Evolutionary conservation across 108 stramenopile genomes (phyloP).

Genomic region (Chaetoceros muelleri): DNA sequence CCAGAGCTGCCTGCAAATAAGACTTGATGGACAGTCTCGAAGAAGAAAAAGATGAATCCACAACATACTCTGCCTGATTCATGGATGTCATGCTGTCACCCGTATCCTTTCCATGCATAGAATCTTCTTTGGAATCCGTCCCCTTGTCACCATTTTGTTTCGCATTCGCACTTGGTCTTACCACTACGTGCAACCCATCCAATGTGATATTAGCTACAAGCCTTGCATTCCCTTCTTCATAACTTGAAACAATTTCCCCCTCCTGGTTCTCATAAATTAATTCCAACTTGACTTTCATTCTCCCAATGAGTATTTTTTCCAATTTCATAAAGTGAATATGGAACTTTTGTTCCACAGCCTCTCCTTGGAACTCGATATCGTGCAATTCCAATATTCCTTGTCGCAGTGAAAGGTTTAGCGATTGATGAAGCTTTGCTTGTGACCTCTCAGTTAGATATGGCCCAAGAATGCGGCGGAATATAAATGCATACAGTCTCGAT

Average conservation of each 20-base stretch:
- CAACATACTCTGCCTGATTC: not conserved
- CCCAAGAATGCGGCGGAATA: conserved; percentile 55
- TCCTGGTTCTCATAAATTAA: conserved; percentile 18
- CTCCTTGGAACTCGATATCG: conserved; percentile 44
- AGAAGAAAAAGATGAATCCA: not conserved
- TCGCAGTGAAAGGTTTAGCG: conserved; percentile 55
- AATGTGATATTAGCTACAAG: conserved; percentile 5
- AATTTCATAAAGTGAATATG: conserved; percentile 14
- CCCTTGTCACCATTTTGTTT: not conserved
- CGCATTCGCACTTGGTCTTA: not conserved
- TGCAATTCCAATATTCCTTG: conserved; percentile 47
- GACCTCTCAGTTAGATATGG: conserved; percentile 47
- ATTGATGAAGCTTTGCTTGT: conserved; percentile 36
- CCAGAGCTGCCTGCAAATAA: conserved; percentile 41
- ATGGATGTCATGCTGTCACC: not conserved
- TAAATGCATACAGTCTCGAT: conserved; percentile 58
- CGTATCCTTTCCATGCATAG: not conserved
- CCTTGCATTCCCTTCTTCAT: not conserved
- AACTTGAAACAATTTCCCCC: not conserved
- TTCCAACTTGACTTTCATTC: conserved; percentile 18
- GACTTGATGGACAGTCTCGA: not conserved
- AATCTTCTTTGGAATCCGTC: not conserved
- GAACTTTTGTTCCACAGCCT: conserved; percentile 21
- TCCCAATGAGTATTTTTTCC: conserved; percentile 14
- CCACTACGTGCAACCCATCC: conserved; percentile 2